Evolutionary conservation across 306 rosid genomes (phyloP), one percentile per base, ranked within the genome.

Genomic region (Biancaea sappan): DNA sequence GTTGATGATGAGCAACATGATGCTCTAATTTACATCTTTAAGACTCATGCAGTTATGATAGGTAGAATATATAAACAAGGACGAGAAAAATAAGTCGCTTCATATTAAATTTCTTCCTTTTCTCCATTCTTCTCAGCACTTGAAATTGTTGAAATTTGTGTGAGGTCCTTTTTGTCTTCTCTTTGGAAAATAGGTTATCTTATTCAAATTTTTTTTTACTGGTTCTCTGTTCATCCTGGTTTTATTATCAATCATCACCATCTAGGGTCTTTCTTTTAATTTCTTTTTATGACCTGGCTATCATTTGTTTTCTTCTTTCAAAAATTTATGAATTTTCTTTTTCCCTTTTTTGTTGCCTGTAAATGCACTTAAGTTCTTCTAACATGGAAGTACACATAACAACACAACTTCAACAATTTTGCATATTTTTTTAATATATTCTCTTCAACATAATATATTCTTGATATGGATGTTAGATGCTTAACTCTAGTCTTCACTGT

Each of bases 31-130:
- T 58, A 3, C 52, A 47, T 32, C 52, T 35, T 28, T 69, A 22
- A 67, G 5, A 57, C 66, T 79, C 66, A 67, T 59, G 53, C 57
- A 58, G 16, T 58, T 18, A 40, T 67, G 58, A n/a, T 4, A 21
- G 16, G 32, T 63, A 12, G 29, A 51, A 22, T 61, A 47, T 59
- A 22, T 34, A 38, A 18, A 8, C 3, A 14, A 12, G 21, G 15
- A 70, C 24, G 37, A 48, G 59, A n/a, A 68, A 68, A 67, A 4
- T 32, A 53, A 12, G 57, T 16, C 25, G 25, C 51, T 15, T 14
- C 68, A n/a, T n/a, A n/a, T n/a, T n/a, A n/a, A n/a, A n/a, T n/a
- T n/a, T n/a, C n/a, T n/a, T n/a, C n/a, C n/a, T n/a, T n/a, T n/a
- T n/a, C n/a, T n/a, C n/a, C n/a, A n/a, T n/a, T n/a, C n/a, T n/a